A percentile compares a stretch with the other conserved stretches of the same genome.
phyloP scores from a whole-genome alignment of 2,329 filamentous ascomycete species.

The Trichoderma pleuroti region DNA sequence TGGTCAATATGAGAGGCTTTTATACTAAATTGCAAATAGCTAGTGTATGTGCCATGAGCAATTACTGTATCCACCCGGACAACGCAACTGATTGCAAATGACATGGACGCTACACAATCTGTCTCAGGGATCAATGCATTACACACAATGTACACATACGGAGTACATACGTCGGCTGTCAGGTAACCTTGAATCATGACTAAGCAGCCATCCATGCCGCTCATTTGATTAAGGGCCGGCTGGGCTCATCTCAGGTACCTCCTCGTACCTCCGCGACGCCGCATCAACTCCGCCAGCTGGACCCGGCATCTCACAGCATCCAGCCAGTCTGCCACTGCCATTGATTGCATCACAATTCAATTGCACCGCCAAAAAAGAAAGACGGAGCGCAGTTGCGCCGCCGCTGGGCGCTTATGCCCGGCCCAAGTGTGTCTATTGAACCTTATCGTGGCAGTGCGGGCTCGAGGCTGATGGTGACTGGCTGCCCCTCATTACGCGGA shows the following conservation, averaged over 20 bases:
- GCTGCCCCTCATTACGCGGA: neutral
- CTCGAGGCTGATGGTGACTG: neutral
- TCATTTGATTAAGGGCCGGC: conserved; percentile 8
- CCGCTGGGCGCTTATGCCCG: conserved; percentile 5
- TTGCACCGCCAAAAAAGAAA: neutral
- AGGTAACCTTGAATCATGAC: neutral
- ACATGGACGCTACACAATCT: too few species aligned
- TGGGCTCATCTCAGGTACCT: neutral
- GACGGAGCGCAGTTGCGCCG: neutral
- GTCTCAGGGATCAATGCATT: too few species aligned
- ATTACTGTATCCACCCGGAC: neutral
- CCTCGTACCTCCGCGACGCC: neutral
- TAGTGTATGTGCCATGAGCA: neutral
- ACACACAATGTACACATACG: too few species aligned
- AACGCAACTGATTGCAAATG: neutral
- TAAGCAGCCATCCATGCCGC: neutral
- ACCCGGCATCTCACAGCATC: too few species aligned
- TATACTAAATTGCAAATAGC: neutral
- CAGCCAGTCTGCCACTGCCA: too few species aligned
- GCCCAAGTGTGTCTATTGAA: neutral
- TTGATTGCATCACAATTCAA: too few species aligned
- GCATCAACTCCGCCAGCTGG: neutral
- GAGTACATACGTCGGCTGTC: neutral
- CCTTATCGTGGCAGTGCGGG: conserved; percentile 2
- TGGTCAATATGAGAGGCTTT: neutral